phyloP scores from a whole-genome alignment of 805 yeast genomes.

The Ogataea corticis region DNA sequence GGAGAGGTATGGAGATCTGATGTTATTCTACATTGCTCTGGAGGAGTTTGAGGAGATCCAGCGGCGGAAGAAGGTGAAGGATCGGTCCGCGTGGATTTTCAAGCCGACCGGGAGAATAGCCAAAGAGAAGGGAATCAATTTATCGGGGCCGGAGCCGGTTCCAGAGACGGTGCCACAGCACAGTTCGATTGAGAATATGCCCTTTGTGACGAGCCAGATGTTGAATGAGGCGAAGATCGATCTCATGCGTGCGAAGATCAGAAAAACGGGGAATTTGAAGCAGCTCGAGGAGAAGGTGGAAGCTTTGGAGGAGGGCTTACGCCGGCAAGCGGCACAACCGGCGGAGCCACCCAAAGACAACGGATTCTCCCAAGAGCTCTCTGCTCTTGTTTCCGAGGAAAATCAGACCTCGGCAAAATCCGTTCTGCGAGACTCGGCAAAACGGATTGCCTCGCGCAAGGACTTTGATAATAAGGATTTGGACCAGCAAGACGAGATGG shows the following conservation, averaged over 20 bases:
- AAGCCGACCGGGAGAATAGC: conserved; percentile 30
- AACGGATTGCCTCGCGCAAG: conserved; percentile 38
- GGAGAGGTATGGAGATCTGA: conserved; percentile 30
- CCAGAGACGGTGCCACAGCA: not conserved
- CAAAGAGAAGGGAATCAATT: conserved; percentile 16
- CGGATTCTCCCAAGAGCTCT: not conserved
- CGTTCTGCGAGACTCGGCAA: conserved; percentile 26
- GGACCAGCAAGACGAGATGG: conserved; percentile 45
- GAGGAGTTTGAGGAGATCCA: conserved; percentile 36
- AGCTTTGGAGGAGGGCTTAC: conserved; percentile 12
- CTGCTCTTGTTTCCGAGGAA: conserved; percentile 28
- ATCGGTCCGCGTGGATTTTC: conserved; percentile 20
- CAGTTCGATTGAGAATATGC: too few species aligned
- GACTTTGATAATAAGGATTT: conserved; percentile 37
- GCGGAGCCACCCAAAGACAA: not conserved
- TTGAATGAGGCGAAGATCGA: conserved; percentile 36
- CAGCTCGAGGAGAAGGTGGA: conserved; percentile 29
- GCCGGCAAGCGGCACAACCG: not conserved
- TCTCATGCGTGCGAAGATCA: conserved; percentile 36
- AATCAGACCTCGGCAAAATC: conserved; percentile 20
- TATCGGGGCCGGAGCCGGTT: conserved; percentile 2
- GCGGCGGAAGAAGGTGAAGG: conserved; percentile 15
- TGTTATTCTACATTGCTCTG: conserved; percentile 33
- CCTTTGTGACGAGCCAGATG: conserved; percentile 5
- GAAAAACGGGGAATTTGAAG: conserved; percentile 23